These are phyloP conservation scores for Metschnikowia bowlesiae DNA, from an alignment of 805 yeast species.

Conservation along the genomic window DNA sequence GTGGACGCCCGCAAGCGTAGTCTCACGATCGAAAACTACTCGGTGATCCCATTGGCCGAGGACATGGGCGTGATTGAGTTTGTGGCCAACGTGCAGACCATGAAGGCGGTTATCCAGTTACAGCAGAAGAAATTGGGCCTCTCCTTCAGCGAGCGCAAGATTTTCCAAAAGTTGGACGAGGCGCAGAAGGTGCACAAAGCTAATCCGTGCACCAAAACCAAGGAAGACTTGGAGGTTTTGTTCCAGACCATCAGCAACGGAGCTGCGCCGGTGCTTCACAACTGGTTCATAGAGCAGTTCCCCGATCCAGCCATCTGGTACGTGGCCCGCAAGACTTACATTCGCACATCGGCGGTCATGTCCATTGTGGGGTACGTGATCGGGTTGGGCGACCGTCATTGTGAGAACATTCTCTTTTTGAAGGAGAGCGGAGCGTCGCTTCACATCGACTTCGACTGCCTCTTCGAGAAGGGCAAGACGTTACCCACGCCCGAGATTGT, in stretches of 20 bases:
- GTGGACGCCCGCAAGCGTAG: constrained; percentile 70
- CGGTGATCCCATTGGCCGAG: constrained; percentile 84
- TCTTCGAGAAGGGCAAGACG: constrained; percentile 81
- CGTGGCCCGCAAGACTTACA: constrained; percentile 65
- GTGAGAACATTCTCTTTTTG: constrained; percentile 80
- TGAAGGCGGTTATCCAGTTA: constrained; percentile 50
- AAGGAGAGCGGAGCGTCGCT: constrained; percentile 72
- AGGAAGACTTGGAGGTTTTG: constrained; percentile 17
- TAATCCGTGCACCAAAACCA: background rate
- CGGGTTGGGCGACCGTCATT: constrained; percentile 95
- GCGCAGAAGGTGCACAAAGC: constrained; percentile 25
- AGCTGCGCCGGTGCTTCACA: constrained; percentile 68
- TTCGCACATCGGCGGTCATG: constrained; percentile 89
- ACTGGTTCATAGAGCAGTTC: constrained; percentile 85
- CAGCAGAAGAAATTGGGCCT: constrained; percentile 24
- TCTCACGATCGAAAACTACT: constrained; percentile 71
- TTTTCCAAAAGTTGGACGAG: constrained; percentile 28
- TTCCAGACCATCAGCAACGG: constrained; percentile 27
- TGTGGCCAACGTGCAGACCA: constrained; percentile 71
- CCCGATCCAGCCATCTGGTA: constrained; percentile 92
- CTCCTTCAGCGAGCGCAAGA: constrained; percentile 21
- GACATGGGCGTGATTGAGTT: constrained; percentile 81
- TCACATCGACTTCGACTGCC: constrained; percentile 96
- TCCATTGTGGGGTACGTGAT: constrained; percentile 92
- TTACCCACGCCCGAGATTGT: constrained; percentile 84